Evolutionary conservation across 805 yeast genomes (phyloP), one percentile per base, ranked within the genome.

Genomic region (Candida yuanshanica): DNA sequence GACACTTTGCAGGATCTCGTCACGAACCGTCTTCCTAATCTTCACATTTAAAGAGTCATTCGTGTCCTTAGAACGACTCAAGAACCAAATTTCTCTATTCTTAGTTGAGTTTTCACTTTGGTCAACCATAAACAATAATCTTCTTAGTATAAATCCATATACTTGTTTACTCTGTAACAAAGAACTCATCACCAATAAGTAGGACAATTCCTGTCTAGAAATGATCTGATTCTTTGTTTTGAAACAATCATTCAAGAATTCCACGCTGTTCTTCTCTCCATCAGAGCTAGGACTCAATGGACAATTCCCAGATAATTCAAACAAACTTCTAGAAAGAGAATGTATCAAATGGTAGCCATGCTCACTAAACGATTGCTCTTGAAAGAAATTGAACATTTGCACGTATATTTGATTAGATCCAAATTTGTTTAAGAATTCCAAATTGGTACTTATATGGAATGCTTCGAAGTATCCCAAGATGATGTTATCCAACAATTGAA

Each of bases 71-170:
- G n/a, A 10, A 5, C 31, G 18, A 11, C 11, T 14, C 17, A 27
- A 7, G 10, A 27, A 27, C 31, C 31, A 27, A 4, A 3, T 14
- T 2, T 27, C 9, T 27, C 31, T n/a, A 27, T 27, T 25, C 4
- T 12, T 3, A 17, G 17, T 20, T 6, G 34, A 12, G 18, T n/a
- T 17, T 5, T 21, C 20, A 12, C 26, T 7, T 9, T 41, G 36
- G 24, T 44, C 48, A 17, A 33, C 41, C 21, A 22, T n/a, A 17
- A 41, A 47, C 18, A 47, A 31, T 18, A 44, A 35, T 8, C 26
- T 24, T 26, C 50, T 36, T 14, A 44, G 27, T 1, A 47, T 37
- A 18, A 29, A 44, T 4, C 42, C 35, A 17, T 37, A 21, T 6
- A 39, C 31, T 9, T 44, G 40, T 13, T 32, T 20, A 22, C 46